Percentiles rank a stretch among this genome's conserved stretches.
phyloP scores from a whole-genome alignment of 2,329 filamentous ascomycete species.

The Scytalidium lignicola region DNA sequence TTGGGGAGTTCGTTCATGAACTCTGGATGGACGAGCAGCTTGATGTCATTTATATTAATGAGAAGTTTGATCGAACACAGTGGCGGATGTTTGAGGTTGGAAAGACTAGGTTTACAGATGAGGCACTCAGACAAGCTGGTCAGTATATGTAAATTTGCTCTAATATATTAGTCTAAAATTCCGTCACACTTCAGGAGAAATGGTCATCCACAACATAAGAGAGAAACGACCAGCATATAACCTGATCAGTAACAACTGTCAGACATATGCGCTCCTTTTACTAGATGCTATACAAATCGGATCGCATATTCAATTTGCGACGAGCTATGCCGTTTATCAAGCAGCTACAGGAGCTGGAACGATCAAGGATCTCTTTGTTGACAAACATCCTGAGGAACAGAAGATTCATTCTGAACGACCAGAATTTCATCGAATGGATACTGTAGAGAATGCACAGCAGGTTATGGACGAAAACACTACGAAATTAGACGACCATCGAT shows the following conservation, averaged over 20 bases:
- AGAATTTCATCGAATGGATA: slow-evolving; percentile 27
- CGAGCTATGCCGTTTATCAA: slow-evolving; percentile 48
- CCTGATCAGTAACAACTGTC: slow-evolving; percentile 56
- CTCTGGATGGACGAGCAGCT: slow-evolving; percentile 58
- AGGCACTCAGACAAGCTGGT: slow-evolving; percentile 45
- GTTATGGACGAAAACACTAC: slow-evolving; percentile 51
- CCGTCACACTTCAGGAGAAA: slow-evolving; percentile 36
- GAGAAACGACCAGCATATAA: slow-evolving; percentile 46
- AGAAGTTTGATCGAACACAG: slow-evolving; percentile 37
- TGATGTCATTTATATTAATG: slow-evolving; percentile 53
- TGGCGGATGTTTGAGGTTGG: slow-evolving; percentile 49
- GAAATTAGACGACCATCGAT: slow-evolving; percentile 39
- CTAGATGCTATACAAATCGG: slow-evolving; percentile 50
- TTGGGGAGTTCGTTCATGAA: slow-evolving; percentile 50
- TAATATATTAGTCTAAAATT: slow-evolving; percentile 1
- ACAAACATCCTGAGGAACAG: slow-evolving; percentile 29
- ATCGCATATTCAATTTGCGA: slow-evolving; percentile 45
- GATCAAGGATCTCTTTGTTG: slow-evolving; percentile 47
- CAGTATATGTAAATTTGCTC: slow-evolving; percentile 14
- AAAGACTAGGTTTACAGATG: slow-evolving; percentile 49
- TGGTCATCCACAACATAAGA: slow-evolving; percentile 47
- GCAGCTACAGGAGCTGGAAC: slow-evolving; percentile 42
- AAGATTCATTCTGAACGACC: slow-evolving; percentile 24
- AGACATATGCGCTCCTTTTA: slow-evolving; percentile 44
- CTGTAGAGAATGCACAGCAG: slow-evolving; percentile 44